Evolutionary conservation across 106 monocot species (phyloP).

Genomic region (Dendrobium catenatum): DNA sequence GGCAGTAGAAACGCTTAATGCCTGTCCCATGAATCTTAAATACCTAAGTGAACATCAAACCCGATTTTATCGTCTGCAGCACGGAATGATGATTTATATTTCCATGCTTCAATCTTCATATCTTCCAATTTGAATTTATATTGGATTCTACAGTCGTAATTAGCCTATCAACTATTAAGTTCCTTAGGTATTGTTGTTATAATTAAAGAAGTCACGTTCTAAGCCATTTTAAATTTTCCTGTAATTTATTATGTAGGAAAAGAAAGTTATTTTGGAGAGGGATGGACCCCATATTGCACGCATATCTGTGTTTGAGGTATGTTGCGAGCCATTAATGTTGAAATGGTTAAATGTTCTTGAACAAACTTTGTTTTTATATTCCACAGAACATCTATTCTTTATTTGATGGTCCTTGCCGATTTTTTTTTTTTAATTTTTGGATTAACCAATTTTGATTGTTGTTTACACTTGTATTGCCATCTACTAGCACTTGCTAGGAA

Average conservation of each 20-base stretch:
- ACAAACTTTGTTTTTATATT: not conserved
- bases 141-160: not conserved
- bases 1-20: not conserved
- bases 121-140: not conserved
- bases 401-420: not conserved
- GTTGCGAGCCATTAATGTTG: not conserved
- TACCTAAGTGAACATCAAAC: not conserved
- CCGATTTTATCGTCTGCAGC: not conserved
- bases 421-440: not conserved
- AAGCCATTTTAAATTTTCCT: not conserved
- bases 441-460: not conserved
- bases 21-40: not conserved
- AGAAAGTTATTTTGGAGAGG: conserved; percentile 82
- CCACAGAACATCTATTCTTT: not conserved
- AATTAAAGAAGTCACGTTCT: too few species aligned
- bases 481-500: too few species aligned
- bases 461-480: not conserved
- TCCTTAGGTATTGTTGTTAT: not conserved
- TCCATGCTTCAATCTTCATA: not conserved
- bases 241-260: conserved; percentile 39
- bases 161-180: not conserved
- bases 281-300: conserved; percentile 84
- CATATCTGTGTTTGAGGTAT: conserved; percentile 75
- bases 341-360: not conserved
- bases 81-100: not conserved